Evolutionary conservation across 139 green algal genomes (phyloP).

Genomic region (Chlamydomonas sp.): DNA sequence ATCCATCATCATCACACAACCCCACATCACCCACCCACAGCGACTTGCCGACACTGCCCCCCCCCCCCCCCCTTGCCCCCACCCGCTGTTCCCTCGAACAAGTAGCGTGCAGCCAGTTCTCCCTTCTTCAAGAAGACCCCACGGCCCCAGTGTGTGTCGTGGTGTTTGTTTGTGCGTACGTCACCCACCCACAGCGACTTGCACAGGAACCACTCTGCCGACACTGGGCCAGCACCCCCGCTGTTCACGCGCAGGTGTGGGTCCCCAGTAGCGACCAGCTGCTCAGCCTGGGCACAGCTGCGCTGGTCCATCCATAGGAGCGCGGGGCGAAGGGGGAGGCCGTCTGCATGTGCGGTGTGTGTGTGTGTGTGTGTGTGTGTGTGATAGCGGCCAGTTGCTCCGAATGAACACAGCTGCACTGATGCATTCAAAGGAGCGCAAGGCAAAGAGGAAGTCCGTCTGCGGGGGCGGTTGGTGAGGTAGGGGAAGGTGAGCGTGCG

Average conservation of each 20-base stretch:
- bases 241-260: constrained; percentile 53
- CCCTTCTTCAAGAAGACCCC: too few relatives aligned
- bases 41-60: too few relatives aligned
- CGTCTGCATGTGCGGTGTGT: constrained; percentile 20
- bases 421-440: constrained; percentile 75
- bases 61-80: too few relatives aligned
- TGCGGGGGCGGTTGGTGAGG: constrained; percentile 16
- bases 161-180: too few relatives aligned
- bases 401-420: constrained; percentile 55
- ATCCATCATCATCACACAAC: too few relatives aligned
- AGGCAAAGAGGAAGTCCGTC: constrained; percentile 44
- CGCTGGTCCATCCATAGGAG: constrained; percentile 82
- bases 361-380: constrained; percentile 40
- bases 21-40: too few relatives aligned
- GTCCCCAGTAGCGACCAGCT: constrained; percentile 45
- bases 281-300: constrained; percentile 45
- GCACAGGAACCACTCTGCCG: constrained; percentile 73
- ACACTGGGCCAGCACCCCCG: constrained; percentile 57
- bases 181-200: constrained; percentile 76
- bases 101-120: too few relatives aligned
- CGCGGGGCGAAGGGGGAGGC: constrained; percentile 48
- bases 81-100: too few relatives aligned
- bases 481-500: too few relatives aligned
- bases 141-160: too few relatives aligned
- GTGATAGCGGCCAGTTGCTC: constrained; percentile 38